These are phyloP conservation scores for Pachyrhizus erosus DNA, from an alignment of 306 rosid species.

Conservation along the genomic window DNA sequence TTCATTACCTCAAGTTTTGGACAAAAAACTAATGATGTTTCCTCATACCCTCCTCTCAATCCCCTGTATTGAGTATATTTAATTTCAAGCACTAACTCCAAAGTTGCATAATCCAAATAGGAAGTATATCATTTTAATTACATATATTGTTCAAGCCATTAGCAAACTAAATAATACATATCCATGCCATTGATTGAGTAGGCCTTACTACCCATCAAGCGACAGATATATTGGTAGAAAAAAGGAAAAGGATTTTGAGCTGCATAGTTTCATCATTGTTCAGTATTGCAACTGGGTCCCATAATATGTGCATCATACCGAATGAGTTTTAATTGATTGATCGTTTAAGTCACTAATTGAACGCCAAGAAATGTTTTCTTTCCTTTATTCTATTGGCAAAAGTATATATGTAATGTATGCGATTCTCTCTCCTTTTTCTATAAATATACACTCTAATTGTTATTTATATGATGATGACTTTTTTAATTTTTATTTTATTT, in stretches of 20 bases:
- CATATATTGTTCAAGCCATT: constrained; percentile 35
- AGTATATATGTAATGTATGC: constrained; percentile 18
- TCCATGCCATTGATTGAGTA: constrained; percentile 50
- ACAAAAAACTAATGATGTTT: constrained; percentile 56
- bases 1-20: constrained; percentile 43
- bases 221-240: constrained; percentile 55
- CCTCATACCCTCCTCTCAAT: constrained; percentile 42
- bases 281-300: constrained; percentile 69
- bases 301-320: constrained; percentile 57
- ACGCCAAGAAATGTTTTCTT: constrained; percentile 38
- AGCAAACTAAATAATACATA: constrained; percentile 17
- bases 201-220: constrained; percentile 67
- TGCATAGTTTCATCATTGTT: constrained; percentile 50
- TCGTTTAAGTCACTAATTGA: constrained; percentile 53
- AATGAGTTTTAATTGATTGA: constrained; percentile 57
- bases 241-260: constrained; percentile 25
- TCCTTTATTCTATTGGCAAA: constrained; percentile 43
- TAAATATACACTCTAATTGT: not conserved
- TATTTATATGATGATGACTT: constrained; percentile 11
- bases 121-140: constrained; percentile 22
- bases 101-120: constrained; percentile 40
- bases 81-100: constrained; percentile 36
- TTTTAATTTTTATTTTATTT: not conserved
- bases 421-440: not conserved
- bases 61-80: constrained; percentile 34